A percentile compares a stretch with the other conserved stretches of the same genome.
Conservation (phyloP, 176 grass and related monocot species). For the Hordeum marinum region DNA sequence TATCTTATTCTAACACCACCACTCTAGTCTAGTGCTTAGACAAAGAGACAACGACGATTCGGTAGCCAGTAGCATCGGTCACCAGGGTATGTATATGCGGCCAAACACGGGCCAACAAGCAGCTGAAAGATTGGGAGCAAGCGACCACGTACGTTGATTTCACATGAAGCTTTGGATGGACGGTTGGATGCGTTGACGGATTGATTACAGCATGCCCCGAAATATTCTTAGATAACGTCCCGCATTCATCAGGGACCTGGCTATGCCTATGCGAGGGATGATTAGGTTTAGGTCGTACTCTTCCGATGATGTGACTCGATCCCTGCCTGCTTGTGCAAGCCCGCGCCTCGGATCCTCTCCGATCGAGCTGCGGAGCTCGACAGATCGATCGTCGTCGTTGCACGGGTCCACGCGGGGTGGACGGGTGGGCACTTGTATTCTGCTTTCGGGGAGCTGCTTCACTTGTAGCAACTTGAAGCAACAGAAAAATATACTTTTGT, state of each 20-base stretch:
- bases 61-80: neutral
- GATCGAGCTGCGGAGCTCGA: neutral
- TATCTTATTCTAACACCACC: too few species aligned
- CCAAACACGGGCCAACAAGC: neutral
- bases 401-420: neutral
- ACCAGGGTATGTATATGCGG: neutral
- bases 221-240: neutral
- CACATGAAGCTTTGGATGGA: neutral
- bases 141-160: constrained; percentile 4
- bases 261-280: neutral
- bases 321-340: neutral
- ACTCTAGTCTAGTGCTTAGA: too few species aligned
- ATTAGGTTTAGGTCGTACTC: neutral
- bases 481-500: neutral
- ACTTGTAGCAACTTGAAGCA: neutral
- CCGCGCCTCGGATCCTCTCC: constrained; percentile 27
- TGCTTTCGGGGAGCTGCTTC: neutral
- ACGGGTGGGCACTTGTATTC: neutral
- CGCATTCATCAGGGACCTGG: neutral
- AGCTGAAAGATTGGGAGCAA: neutral
- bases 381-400: neutral
- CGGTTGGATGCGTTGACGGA: too few species aligned
- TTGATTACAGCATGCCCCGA: neutral
- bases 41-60: neutral
- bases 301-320: constrained; percentile 11